Conservation (phyloP, 495 filamentous ascomycete genomes). For the Daldinia caldariorum region DNA sequence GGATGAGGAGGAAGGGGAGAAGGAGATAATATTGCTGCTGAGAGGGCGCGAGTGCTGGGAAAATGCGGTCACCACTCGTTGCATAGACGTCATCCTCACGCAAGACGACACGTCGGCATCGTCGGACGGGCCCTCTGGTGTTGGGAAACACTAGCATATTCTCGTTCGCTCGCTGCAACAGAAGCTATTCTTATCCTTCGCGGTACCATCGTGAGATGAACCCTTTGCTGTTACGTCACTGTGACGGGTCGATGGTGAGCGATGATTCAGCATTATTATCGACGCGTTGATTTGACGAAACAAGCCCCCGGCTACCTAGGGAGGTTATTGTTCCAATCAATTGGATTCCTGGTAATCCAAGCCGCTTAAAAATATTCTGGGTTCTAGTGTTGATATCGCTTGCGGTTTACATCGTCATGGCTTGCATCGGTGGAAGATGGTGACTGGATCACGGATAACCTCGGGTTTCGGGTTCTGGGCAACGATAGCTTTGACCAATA, state of each 20-base stretch:
- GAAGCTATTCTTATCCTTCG: constrained; percentile 17
- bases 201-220: constrained; percentile 6
- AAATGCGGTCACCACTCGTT: constrained; percentile 32
- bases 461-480: background rate
- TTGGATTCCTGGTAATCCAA: background rate
- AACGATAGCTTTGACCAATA: background rate
- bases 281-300: constrained; percentile 23
- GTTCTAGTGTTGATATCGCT: background rate
- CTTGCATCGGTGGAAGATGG: background rate
- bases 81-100: constrained; percentile 29
- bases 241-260: constrained; percentile 13
- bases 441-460: background rate
- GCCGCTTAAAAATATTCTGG: background rate
- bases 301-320: background rate
- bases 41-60: constrained; percentile 7
- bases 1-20: background rate
- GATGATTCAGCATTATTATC: constrained; percentile 30
- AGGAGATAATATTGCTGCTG: background rate
- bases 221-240: constrained; percentile 22
- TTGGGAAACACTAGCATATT: no score
- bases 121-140: background rate
- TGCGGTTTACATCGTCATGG: background rate
- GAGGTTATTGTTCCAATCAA: background rate
- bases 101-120: constrained; percentile 7
- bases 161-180: background rate